Conservation (phyloP, 1,139 yeast genomes). For the Insectozyma bohioensis region DNA sequence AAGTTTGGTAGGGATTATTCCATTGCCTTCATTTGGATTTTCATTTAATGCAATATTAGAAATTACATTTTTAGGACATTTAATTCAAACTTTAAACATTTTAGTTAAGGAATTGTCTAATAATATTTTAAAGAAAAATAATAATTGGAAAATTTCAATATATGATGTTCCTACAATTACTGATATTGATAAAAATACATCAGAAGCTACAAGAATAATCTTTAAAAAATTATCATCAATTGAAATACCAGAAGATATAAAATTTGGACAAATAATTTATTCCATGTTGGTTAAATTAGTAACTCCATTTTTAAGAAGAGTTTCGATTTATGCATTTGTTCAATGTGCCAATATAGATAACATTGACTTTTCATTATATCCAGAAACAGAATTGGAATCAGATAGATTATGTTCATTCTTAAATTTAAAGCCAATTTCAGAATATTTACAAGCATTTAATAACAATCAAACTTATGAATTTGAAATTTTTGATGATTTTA, state of each 20-base stretch:
- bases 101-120: constrained; percentile 24
- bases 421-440: constrained; percentile 40
- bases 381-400: constrained; percentile 47
- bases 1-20: constrained; percentile 46
- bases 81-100: constrained; percentile 33
- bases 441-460: constrained; percentile 18
- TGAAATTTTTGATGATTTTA: constrained; percentile 19
- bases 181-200: constrained; percentile 21
- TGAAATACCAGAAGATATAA: constrained; percentile 17
- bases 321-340: constrained; percentile 59
- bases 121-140: constrained; percentile 23
- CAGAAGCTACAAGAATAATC: constrained; percentile 15
- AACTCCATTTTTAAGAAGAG: constrained; percentile 69
- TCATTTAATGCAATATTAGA: constrained; percentile 41
- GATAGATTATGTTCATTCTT: constrained; percentile 56
- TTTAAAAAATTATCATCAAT: constrained; percentile 17
- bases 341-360: constrained; percentile 55
- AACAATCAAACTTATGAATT: constrained; percentile 14
- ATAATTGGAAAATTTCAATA: constrained; percentile 21
- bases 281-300: constrained; percentile 56
- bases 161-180: constrained; percentile 36
- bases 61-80: constrained; percentile 40
- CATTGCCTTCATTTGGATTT: constrained; percentile 39
- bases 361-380: constrained; percentile 20
- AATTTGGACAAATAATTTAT: constrained; percentile 42